Conservation (phyloP, 139 green algal genomes). For the Tetraselmis striata region DNA sequence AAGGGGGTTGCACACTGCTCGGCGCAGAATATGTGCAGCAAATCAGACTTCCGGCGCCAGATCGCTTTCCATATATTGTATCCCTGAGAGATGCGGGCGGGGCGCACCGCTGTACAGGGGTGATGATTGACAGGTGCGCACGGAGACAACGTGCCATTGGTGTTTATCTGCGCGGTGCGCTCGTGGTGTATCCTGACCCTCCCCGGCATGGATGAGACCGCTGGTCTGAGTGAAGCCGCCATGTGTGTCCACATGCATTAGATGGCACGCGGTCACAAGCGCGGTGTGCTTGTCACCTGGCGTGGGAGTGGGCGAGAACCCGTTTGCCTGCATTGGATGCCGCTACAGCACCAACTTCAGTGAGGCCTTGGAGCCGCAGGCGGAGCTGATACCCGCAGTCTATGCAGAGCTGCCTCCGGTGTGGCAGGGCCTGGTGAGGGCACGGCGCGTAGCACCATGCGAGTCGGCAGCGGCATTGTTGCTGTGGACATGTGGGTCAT, state of each 20-base stretch:
- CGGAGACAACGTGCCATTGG: too few species aligned
- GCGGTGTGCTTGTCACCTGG: background rate
- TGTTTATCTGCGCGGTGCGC: too few species aligned
- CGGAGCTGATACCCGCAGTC: background rate
- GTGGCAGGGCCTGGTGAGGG: background rate
- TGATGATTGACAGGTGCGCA: background rate
- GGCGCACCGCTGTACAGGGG: background rate
- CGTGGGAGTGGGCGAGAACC: background rate
- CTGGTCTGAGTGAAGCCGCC: too few species aligned
- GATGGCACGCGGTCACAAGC: background rate
- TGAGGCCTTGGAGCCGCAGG: background rate
- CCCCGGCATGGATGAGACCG: too few species aligned
- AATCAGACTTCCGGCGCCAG: background rate
- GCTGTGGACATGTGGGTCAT: too few species aligned
- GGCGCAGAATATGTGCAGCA: background rate
- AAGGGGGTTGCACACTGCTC: background rate
- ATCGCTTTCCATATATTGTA: background rate
- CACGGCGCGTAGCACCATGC: too few species aligned
- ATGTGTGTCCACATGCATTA: too few species aligned
- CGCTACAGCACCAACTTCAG: background rate
- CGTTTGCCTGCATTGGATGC: background rate
- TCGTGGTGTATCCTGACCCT: too few species aligned
- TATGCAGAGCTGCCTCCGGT: background rate
- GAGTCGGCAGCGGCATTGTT: too few species aligned
- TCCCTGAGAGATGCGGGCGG: background rate